Base-by-base conservation (phyloP, 306 rosid genomes). In the Dalbergia cochinchinensis region DNA sequence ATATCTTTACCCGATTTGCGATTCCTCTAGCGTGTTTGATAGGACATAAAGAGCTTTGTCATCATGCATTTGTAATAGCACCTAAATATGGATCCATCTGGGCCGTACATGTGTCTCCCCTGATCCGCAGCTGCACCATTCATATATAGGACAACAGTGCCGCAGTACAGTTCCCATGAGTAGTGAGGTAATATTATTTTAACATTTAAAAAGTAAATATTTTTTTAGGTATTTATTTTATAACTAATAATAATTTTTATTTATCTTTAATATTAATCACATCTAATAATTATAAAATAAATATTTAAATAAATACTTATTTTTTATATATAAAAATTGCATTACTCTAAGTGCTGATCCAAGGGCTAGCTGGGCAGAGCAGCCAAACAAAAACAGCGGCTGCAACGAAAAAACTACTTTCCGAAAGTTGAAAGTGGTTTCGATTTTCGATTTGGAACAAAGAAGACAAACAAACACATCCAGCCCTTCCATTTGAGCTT, bases 31-130 rank as follows among this genome's bases (percentile, higher is more conserved):
- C 35, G 63, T 85, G 81, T 45, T 71, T 2, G 92, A 91, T 78
- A 33, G 71, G 90, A 88, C 92, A 75, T 87, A 91, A 91, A 89
- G 89, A 60, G 65, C 7, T 73, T 77, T 91, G 92, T 91, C 88
- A 39, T 64, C 19, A 77, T 77, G 82, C 78, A 69, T 87, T 87
- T 91, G 93, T 85, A 84, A 83, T 79, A 82, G 82, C 83, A 83
- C 84, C 80, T 44, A 1, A 57, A 31, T 41, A 4, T 11, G 22
- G 33, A 55, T 0, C 44, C 37, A 69, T 71, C 13, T 75, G 10
- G 19, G 0, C 83, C 92, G 59, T 81, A 76, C 83, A 83, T 76
- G 91, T 89, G 88, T 84, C 72, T 65, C 65, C n/a, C 33, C 44
- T 18, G 44, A 57, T 77, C 80, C 59, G 66, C 35, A 54, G 35